phyloP scores from a whole-genome alignment of 768 basidiomycete species.

The Cantharellus anzutake region DNA sequence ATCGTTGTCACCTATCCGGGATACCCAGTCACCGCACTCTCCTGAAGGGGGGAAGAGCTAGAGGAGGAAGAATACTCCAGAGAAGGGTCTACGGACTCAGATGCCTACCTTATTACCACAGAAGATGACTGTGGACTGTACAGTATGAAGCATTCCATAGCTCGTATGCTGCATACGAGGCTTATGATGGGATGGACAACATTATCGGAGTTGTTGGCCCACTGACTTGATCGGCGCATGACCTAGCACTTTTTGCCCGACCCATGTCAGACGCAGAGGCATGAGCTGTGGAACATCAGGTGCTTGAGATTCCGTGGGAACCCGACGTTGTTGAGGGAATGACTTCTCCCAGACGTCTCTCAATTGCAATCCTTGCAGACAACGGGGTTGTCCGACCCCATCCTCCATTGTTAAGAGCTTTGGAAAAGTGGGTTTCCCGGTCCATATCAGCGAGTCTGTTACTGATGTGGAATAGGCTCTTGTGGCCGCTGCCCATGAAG shows the following conservation, averaged over 20 bases:
- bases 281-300: slow-evolving; percentile 28
- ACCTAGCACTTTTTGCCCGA: slow-evolving; percentile 29
- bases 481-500: slow-evolving; percentile 29
- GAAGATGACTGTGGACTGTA: slow-evolving; percentile 26
- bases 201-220: slow-evolving; percentile 33
- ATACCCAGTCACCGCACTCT: no score
- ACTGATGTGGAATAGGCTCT: slow-evolving; percentile 14
- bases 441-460: not conserved
- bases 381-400: slow-evolving; percentile 32
- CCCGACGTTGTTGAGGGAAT: slow-evolving; percentile 21
- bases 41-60: no score
- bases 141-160: slow-evolving; percentile 27
- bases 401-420: slow-evolving; percentile 26
- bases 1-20: no score
- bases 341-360: slow-evolving; percentile 23
- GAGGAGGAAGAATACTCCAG: no score
- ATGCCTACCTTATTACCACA: not conserved
- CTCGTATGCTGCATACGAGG: slow-evolving; percentile 32
- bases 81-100: no score
- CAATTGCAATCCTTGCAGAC: slow-evolving; percentile 30
- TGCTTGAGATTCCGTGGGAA: slow-evolving; percentile 33
- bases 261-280: slow-evolving; percentile 28
- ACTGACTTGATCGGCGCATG: slow-evolving; percentile 28
- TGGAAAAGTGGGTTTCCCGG: slow-evolving; percentile 14
- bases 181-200: slow-evolving; percentile 32